Conservation (phyloP, 2,329 filamentous ascomycete genomes). For the Thielaviopsis populi region DNA sequence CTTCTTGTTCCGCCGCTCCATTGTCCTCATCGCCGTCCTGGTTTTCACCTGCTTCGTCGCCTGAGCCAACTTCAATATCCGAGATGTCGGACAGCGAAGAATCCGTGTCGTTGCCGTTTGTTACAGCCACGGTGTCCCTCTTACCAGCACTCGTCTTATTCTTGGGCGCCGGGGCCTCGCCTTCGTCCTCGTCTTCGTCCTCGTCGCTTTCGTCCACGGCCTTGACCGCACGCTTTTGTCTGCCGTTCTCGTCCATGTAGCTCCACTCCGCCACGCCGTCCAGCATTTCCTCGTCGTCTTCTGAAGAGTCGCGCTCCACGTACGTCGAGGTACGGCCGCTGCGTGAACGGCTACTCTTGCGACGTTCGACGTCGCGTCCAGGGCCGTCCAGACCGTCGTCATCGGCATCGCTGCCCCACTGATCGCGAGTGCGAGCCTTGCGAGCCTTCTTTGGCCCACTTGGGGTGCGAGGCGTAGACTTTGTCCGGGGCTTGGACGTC, state of each 20-base stretch:
- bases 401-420: conserved; percentile 16
- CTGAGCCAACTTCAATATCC: conserved; percentile 13
- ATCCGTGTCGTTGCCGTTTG: conserved; percentile 9
- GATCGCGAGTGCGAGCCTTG: conserved; percentile 10
- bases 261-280: conserved; percentile 45
- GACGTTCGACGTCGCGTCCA: conserved; percentile 29
- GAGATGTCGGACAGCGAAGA: conserved; percentile 16
- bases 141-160: neutral
- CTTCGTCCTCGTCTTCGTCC: conserved; percentile 19
- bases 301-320: conserved; percentile 40
- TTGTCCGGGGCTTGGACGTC: conserved; percentile 23
- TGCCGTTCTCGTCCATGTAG: conserved; percentile 28
- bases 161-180: conserved; percentile 4
- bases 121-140: neutral
- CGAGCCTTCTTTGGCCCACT: conserved; percentile 9
- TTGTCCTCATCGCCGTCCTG: neutral
- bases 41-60: neutral
- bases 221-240: conserved; percentile 17
- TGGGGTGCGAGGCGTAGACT: neutral
- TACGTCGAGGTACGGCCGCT: conserved; percentile 29
- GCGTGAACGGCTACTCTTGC: conserved; percentile 40
- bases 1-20: neutral
- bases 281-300: conserved; percentile 47
- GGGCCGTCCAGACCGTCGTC: conserved; percentile 1
- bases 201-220: conserved; percentile 18